Base-by-base conservation (phyloP, 2,329 filamentous ascomycete species). In the Fusarium subtropicale region DNA sequence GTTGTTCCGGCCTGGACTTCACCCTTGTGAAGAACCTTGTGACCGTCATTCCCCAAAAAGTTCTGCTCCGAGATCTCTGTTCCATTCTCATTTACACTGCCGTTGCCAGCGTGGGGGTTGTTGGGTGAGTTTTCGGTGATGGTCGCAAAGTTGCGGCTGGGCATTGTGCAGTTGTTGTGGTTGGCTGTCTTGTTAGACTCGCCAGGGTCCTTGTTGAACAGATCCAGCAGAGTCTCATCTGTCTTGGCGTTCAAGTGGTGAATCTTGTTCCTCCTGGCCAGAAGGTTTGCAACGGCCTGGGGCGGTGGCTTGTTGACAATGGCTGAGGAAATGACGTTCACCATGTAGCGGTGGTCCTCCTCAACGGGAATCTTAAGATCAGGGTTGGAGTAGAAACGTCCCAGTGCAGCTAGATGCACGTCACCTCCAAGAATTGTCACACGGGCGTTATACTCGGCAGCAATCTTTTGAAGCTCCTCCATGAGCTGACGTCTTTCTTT, bases 241-340 rank as follows among this genome's bases (percentile, higher is more conserved):
- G 96, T 99, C 57, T 93, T 81, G 31, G 78, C 74, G 77, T 91
- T 86, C 50, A 92, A 80, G 70, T 91, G 90, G 73, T 92, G 90
- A 51, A 91, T 87, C 81, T 90, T 97, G 84, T 98, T 98, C 63
- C 96, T 88, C 76, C 91, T 90, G 61, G 97, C 95, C 56, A 99
- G 86, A 48, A 97, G 88, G 78, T 99, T 97, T 13, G 94, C 94
- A 76, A 99, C 91, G 73, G 81, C 94, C 78, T 91, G 89, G 2
- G 95, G 93, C 16, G 94, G 93, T 4, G 96, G 96, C 73, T 95
- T 95, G 78, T 99, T 97, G 71, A 97, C 94, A 75, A 99, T 98
- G 33, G 94, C 94, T 1, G 94, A 97, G 8, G 94, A 97, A 55
- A 98, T 87, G 22, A 99, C 87, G 76, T 99, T 99, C 52, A 91